Evolutionary conservation across 495 filamentous ascomycete species (phyloP), one percentile per base, ranked within the genome.

Genomic region (Neurospora sp.): DNA sequence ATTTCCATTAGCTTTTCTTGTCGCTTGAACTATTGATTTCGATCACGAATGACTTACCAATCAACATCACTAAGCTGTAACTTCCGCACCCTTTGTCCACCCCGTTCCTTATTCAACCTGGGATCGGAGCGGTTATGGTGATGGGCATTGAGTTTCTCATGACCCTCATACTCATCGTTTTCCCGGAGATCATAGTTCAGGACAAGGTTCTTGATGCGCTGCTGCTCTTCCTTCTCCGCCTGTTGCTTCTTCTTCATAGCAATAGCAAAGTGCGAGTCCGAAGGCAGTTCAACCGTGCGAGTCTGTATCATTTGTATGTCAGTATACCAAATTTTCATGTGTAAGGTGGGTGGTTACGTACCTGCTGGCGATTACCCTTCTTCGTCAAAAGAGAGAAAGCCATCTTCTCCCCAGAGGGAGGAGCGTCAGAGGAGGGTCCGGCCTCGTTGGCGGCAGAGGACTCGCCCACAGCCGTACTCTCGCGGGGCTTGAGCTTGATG

Each of bases 161-260:
- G 77, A 75, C 47, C 20, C 20, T 93, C 88, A 71, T 86, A 82
- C 39, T 94, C 91, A 77, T 90, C 87, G 71, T 90, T 93, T 70
- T 92, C 91, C 41, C 91, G 87, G 71, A 96, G 89, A 81, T 99
- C 96, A 78, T 97, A 97, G 81, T 97, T 98, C 78, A 99, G 86
- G 61, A 99, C 96, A 31, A 98, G 85, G 78, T 92, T 96, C 84
- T 99, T 99, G 87, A 99, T 99, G 68, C 97, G 93, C 79, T 97
- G 92, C 79, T 99, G 96, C 78, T 99, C 96, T 78, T 96, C 96
- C 70, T 92, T 91, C 79, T 98, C 95, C 0, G 94, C 96, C 80
- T 95, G 91, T 77, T 97, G 94, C 82, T 97, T 94, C 74, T 87
- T 93, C 78, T 93, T 95, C 94, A 98, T 94, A 18, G 96, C 95